phyloP scores from a whole-genome alignment of 2,329 filamentous ascomycete genomes.

The Knufia petricola region DNA sequence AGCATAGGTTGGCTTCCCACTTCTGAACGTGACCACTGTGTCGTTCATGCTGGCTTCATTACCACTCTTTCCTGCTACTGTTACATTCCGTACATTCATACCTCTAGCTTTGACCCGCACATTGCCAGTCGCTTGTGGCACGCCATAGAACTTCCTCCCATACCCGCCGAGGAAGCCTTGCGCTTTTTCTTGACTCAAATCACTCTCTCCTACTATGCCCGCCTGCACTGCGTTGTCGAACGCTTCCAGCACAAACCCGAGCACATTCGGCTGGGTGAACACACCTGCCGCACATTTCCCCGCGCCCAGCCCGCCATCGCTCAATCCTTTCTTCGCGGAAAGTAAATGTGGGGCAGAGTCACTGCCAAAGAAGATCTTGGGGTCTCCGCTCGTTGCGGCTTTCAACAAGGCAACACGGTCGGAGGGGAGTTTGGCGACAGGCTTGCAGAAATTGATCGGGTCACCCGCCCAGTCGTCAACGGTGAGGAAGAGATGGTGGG shows the following conservation, averaged over 20 bases:
- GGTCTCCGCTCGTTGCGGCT: slow-evolving; percentile 44
- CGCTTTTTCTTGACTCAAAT: slow-evolving; percentile 46
- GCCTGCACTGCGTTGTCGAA: slow-evolving; percentile 46
- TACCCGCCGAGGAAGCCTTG: slow-evolving; percentile 49
- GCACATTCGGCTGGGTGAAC: slow-evolving; percentile 53
- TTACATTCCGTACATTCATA: slow-evolving; percentile 10
- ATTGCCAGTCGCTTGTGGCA: slow-evolving; percentile 11
- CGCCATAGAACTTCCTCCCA: slow-evolving; percentile 13
- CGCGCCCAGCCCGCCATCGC: slow-evolving; percentile 28
- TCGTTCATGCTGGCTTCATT: slow-evolving; percentile 9
- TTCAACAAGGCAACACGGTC: slow-evolving; percentile 64
- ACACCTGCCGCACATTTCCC: slow-evolving; percentile 47
- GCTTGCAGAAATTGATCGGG: slow-evolving; percentile 72
- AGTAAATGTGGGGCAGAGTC: slow-evolving; percentile 61
- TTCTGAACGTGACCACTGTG: slow-evolving; percentile 16
- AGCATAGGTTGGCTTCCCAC: slow-evolving; percentile 13
- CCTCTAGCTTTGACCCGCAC: slow-evolving; percentile 12
- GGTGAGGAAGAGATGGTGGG: slow-evolving; percentile 74
- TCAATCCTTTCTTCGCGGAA: slow-evolving; percentile 45
- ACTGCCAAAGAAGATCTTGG: slow-evolving; percentile 59
- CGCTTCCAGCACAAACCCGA: slow-evolving; percentile 50
- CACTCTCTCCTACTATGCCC: slow-evolving; percentile 43
- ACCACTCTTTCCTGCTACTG: slow-evolving; percentile 8
- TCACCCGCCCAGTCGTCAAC: slow-evolving; percentile 64
- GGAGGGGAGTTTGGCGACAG: slow-evolving; percentile 60